Conservation (phyloP, 2,329 filamentous ascomycete genomes). For the Cercospora nicotianae region DNA sequence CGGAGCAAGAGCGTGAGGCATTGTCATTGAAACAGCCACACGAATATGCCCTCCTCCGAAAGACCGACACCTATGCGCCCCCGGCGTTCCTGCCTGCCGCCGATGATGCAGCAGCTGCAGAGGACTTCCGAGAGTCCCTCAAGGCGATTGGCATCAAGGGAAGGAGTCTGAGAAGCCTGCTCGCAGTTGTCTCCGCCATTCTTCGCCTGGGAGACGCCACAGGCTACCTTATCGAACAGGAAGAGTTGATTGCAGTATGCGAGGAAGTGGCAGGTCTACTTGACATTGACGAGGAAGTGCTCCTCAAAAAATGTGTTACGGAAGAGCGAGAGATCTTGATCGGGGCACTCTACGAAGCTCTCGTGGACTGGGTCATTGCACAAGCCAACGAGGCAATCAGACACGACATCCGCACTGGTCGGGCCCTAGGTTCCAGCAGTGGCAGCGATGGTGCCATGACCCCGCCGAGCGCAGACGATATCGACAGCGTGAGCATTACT, state of each 20-base stretch:
- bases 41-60: conserved; percentile 74
- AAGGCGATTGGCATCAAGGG: conserved; percentile 95
- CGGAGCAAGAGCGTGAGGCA: conserved; percentile 80
- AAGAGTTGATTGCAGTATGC: conserved; percentile 79
- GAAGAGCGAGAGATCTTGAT: conserved; percentile 82
- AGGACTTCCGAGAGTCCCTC: conserved; percentile 84
- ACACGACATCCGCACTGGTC: conserved; percentile 67
- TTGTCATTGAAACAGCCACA: conserved; percentile 75
- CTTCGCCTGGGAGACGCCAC: conserved; percentile 90
- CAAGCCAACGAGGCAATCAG: conserved; percentile 86
- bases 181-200: conserved; percentile 81
- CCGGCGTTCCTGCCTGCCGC: conserved; percentile 88
- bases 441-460: conserved; percentile 63
- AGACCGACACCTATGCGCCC: conserved; percentile 80
- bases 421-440: conserved; percentile 65
- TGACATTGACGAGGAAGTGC: conserved; percentile 80
- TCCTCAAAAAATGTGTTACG: conserved; percentile 75
- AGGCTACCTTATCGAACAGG: conserved; percentile 79
- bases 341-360: conserved; percentile 83
- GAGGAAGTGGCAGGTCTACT: conserved; percentile 87
- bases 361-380: conserved; percentile 90
- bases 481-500: conserved; percentile 85
- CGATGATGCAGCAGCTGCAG: conserved; percentile 87
- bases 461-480: conserved; percentile 63
- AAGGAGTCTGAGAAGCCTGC: conserved; percentile 73